Evolutionary conservation across 495 filamentous ascomycete species (phyloP), one percentile per base, ranked within the genome.

Genomic region (Lepidopterella palustris): DNA sequence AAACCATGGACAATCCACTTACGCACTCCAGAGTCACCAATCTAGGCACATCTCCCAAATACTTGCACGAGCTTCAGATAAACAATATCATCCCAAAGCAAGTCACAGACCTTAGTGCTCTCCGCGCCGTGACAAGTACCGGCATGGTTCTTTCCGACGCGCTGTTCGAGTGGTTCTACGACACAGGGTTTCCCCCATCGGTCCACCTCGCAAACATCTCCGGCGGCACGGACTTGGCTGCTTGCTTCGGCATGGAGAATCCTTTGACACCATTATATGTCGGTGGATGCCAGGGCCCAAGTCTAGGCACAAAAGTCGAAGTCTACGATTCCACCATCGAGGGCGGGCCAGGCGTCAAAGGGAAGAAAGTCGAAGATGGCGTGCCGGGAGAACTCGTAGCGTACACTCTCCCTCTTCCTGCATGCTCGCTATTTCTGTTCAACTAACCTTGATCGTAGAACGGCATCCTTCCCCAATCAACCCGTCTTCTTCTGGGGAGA

Each of bases 131-230:
- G 18, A 82, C 79, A 9, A 81, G 78, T 57, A 92, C 88, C 4
- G 88, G 87, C 11, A 91, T 91, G 88, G 87, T 90, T 0, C 78
- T 91, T 8, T 80, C 85, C 6, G 80, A 88, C 45, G 77, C 82
- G 32, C 74, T 88, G 39, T 90, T 89, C 68, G 81, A 87, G 57
- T 92, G 87, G 87, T 90, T 91, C 77, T 91, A 90, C 72, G 87
- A 90, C 70, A 68, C 70, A n/a, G 88, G 78, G 11, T 92, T 92
- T 71, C 87, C 87, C 0, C 27, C 77, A 1, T 70, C 74, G 61
- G 77, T 81, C 3, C 87, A 86, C 5, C 76, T 91, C 3, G 78
- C 70, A 53, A 92, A 92, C 65, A 86, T 91, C 51, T 85, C 86
- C 1, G 88, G 88, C 15, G 87, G 87, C 56, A 91, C 87, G 23